Percentiles rank a stretch among this genome's conserved stretches.
These are phyloP conservation scores for Rhodocollybia butyracea DNA, from an alignment of 768 basidiomycete species.

Conservation along the genomic window DNA sequence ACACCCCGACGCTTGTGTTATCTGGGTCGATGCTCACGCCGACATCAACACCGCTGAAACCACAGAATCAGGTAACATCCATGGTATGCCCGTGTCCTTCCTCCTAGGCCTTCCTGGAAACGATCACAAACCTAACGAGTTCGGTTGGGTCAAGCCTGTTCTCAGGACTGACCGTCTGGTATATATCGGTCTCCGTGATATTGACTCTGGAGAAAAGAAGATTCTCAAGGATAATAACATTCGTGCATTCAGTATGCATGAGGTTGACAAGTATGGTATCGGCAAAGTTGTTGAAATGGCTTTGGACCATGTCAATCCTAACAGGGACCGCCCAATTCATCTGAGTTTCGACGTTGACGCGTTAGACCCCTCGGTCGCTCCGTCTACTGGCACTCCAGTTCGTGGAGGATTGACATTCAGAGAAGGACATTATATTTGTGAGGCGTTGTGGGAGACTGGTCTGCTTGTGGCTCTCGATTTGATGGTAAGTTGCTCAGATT, in stretches of 20 bases:
- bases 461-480: conserved; percentile 89
- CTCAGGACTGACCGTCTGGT: conserved; percentile 77
- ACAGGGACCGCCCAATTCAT: conserved; percentile 83
- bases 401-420: conserved; percentile 95
- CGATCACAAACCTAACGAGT: conserved; percentile 32
- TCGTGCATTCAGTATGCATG: conserved; percentile 90
- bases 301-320: conserved; percentile 88
- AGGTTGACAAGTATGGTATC: conserved; percentile 88
- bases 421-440: conserved; percentile 98
- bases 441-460: conserved; percentile 90
- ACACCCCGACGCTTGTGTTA: conserved; percentile 78
- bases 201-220: conserved; percentile 85
- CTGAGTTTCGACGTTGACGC: conserved; percentile 97
- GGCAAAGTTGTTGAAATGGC: conserved; percentile 97
- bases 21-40: conserved; percentile 97
- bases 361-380: conserved; percentile 92
- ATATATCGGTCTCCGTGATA: conserved; percentile 96
- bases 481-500: conserved; percentile 66
- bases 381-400: conserved; percentile 91
- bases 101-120: conserved; percentile 52
- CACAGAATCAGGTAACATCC: conserved; percentile 90
- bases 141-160: conserved; percentile 58
- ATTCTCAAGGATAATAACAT: conserved; percentile 80
- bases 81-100: conserved; percentile 98
- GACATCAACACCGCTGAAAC: conserved; percentile 92